phyloP scores from a whole-genome alignment of 345 rosid species.

The Populus alba region DNA sequence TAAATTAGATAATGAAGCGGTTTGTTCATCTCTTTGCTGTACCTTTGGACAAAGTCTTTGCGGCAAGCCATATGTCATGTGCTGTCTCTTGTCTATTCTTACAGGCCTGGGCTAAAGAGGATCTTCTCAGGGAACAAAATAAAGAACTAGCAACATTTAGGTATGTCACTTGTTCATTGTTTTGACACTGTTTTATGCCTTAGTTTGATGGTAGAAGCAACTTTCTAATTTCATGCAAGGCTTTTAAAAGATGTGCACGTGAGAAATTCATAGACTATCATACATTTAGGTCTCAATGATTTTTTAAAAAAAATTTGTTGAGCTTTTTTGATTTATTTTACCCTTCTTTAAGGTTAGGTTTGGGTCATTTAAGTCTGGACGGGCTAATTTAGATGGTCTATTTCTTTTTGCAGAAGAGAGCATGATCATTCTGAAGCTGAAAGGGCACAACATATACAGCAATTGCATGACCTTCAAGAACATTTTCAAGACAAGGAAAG shows the following conservation, averaged over 20 bases:
- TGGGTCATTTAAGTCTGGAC: neutral
- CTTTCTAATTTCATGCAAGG: neutral
- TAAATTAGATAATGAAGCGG: conserved; percentile 87
- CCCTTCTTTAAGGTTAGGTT: neutral
- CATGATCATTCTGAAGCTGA: conserved; percentile 98
- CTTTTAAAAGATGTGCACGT: neutral
- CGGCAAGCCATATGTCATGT: conserved; percentile 4
- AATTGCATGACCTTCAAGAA: conserved; percentile 84
- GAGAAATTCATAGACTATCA: neutral
- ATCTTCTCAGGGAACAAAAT: conserved; percentile 80
- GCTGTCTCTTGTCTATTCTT: conserved; percentile 11
- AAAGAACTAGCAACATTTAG: conserved; percentile 83
- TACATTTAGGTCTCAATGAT: neutral
- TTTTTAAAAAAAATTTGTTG: neutral
- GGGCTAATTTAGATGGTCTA: conserved; percentile 10
- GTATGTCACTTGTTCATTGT: conserved; percentile 26
- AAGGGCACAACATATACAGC: conserved; percentile 71
- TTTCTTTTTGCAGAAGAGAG: conserved; percentile 66
- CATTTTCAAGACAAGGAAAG: conserved; percentile 89
- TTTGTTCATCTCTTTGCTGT: conserved; percentile 29
- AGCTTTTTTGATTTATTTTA: neutral
- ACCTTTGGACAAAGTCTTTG: neutral
- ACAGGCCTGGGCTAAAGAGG: conserved; percentile 98
- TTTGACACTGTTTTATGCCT: neutral
- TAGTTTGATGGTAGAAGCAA: neutral